phyloP scores from a whole-genome alignment of 163 green algal genomes.

The Chloromonas sp. region DNA sequence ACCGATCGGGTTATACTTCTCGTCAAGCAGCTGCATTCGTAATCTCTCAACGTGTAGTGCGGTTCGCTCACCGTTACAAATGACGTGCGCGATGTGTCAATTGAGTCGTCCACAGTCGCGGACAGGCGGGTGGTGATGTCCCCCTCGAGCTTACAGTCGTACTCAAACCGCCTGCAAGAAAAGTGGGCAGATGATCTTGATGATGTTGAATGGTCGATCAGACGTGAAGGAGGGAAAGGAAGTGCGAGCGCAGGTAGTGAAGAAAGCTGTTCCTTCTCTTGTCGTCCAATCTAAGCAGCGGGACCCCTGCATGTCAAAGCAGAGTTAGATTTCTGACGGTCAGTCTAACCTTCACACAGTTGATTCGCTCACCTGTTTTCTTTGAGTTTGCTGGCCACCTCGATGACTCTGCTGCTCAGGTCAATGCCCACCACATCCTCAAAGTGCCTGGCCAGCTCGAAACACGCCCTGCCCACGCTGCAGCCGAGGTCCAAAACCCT shows the following conservation, averaged over 20 bases:
- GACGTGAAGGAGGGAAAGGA: no score
- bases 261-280: no score
- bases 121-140: constrained; percentile 33
- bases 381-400: constrained; percentile 35
- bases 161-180: neutral
- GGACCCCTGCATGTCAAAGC: no score
- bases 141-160: constrained; percentile 34
- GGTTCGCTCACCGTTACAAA: constrained; percentile 24
- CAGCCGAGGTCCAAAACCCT: constrained; percentile 62
- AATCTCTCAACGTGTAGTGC: no score
- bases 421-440: constrained; percentile 6
- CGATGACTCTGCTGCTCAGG: constrained; percentile 26
- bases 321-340: no score
- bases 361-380: neutral
- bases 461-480: constrained; percentile 50
- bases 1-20: no score
- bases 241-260: no score
- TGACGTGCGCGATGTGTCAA: constrained; percentile 21
- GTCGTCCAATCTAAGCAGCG: no score
- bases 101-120: constrained; percentile 19
- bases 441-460: constrained; percentile 46
- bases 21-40: no score
- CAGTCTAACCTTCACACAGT: no score
- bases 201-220: no score
- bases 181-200: neutral